Evolutionary conservation across 176 grass and related monocot species (phyloP).

Genomic region (Chloris gayana): DNA sequence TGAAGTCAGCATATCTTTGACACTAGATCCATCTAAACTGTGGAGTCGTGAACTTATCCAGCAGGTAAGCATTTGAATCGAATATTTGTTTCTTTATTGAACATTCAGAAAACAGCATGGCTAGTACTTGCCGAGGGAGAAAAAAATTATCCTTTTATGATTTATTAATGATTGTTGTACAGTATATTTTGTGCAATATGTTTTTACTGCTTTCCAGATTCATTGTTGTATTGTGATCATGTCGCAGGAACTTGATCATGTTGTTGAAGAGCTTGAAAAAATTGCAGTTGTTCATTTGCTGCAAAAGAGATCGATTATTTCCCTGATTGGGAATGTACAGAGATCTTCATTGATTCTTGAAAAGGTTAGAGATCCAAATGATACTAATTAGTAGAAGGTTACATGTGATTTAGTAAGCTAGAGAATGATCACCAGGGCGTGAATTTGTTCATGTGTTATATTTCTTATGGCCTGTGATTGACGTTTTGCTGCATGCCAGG

Average conservation of each 20-base stretch:
- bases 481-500: constrained; percentile 39
- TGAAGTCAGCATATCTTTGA: constrained; percentile 97
- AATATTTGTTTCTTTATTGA: background rate
- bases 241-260: constrained; percentile 82
- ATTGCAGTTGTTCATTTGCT: constrained; percentile 90
- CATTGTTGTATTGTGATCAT: constrained; percentile 19
- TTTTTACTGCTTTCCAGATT: constrained; percentile 15
- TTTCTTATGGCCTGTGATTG: background rate
- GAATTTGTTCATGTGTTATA: background rate
- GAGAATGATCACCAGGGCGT: background rate
- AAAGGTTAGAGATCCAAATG: constrained; percentile 53
- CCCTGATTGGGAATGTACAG: constrained; percentile 88
- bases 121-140: too few species aligned
- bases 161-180: background rate
- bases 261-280: constrained; percentile 83
- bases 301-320: constrained; percentile 83
- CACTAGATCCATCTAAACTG: constrained; percentile 81
- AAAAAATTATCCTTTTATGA: too few species aligned
- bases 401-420: background rate
- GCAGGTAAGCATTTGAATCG: constrained; percentile 55
- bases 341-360: constrained; percentile 88
- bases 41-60: constrained; percentile 95
- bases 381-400: background rate
- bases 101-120: background rate
- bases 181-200: background rate